Evolutionary conservation across 2,329 filamentous ascomycete genomes (phyloP), one percentile per base, ranked within the genome.

Genomic region (Fusarium sp.): DNA sequence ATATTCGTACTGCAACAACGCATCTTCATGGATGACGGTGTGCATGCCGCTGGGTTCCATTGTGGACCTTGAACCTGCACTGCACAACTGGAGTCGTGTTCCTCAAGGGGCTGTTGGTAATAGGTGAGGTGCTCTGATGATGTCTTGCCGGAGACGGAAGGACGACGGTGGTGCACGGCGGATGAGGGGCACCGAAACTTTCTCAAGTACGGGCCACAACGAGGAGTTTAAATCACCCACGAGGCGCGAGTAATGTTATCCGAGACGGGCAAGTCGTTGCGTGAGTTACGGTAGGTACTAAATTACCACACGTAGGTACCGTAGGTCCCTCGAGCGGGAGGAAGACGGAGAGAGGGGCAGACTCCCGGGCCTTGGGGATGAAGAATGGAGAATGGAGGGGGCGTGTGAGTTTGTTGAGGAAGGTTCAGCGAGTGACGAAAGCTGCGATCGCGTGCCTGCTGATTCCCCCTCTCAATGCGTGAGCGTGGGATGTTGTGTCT

Each of bases 11-110:
- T 79, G 78, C 71, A 84, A 85, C 70, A 83, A 82, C 75, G 82
- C 82, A 82, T 84, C 83, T 80, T 79, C 84, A 83, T 83, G 84
- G 83, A 82, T 34, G 32, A 34, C 32, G 32, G 17, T 84, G 79
- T 84, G 85, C 83, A 84, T 83, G 78, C 77, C 77, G 78, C 78
- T 77, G 73, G 79, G 78, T 77, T 83, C 84, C 83, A 84, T 85
- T 76, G 75, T 80, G 61, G 70, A 59, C 60, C 69, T 65, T 41
- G 61, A 61, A 47, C 51, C 62, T 70, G 58, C 50, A 36, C 34
- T 41, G 34, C 69, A 72, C 67, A 39, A 74, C 67, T 75, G 60
- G 65, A 75, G 73, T 73, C 58, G 72, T 67, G 65, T 69, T 74
- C 63, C 59, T 70, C 59, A 52, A 72, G 72, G 50, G 15, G 56